phyloP scores from a whole-genome alignment of 2,329 filamentous ascomycete species.

The Beauveria caledonica region DNA sequence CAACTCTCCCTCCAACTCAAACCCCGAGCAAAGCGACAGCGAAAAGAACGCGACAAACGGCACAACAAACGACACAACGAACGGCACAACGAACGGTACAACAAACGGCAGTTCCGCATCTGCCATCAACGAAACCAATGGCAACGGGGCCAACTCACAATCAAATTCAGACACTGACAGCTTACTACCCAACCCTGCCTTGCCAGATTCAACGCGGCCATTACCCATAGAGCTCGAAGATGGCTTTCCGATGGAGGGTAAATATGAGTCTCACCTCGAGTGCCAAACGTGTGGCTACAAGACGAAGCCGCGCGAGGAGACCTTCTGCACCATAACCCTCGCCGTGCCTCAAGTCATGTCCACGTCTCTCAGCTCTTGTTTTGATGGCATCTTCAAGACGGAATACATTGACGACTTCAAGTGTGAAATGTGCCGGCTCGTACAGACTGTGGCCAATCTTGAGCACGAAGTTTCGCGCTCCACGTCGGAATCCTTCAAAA shows the following conservation, averaged over 20 bases:
- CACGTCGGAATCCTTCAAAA: conserved; percentile 42
- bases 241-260: conserved; percentile 86
- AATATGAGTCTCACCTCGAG: conserved; percentile 88
- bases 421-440: conserved; percentile 85
- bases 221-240: conserved; percentile 45
- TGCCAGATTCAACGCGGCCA: conserved; percentile 13
- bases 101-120: background rate
- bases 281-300: conserved; percentile 86
- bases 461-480: conserved; percentile 50
- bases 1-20: background rate
- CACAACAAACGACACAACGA: background rate
- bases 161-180: conserved; percentile 1
- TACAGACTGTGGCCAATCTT: conserved; percentile 64
- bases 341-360: conserved; percentile 79
- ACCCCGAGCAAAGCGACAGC: conserved; percentile 16
- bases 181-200: conserved; percentile 14
- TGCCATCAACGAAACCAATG: background rate
- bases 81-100: background rate
- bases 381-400: conserved; percentile 88
- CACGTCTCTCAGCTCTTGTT: conserved; percentile 77
- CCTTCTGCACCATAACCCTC: conserved; percentile 85
- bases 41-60: conserved; percentile 11
- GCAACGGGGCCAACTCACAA: conserved; percentile 6
- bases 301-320: conserved; percentile 73
- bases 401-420: conserved; percentile 97